Conservation (phyloP, 352 stramenopile species). For the Phytophthora hybrid region DNA sequence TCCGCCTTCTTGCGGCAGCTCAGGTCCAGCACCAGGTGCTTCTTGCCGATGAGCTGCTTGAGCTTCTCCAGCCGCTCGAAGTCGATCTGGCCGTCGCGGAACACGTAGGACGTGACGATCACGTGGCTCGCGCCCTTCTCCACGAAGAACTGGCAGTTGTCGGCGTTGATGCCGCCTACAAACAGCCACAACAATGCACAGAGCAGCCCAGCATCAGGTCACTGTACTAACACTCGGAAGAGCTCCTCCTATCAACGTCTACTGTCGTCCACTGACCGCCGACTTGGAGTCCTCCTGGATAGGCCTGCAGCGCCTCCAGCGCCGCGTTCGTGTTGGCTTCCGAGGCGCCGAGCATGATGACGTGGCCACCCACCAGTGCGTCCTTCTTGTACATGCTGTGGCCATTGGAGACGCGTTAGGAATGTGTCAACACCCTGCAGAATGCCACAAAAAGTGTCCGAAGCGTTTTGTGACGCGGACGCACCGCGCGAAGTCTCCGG, state of each 20-base stretch:
- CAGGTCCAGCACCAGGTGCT: conserved; percentile 95
- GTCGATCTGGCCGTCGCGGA: conserved; percentile 94
- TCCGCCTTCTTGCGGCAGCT: conserved; percentile 93
- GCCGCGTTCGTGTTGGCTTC: conserved; percentile 93
- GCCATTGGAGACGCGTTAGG: conserved; percentile 1
- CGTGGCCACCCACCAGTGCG: conserved; percentile 93
- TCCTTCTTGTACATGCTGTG: conserved; percentile 93
- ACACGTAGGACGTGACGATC: conserved; percentile 98
- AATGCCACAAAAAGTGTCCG: conserved; percentile 1
- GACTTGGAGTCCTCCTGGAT: conserved; percentile 95
- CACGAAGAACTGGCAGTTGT: conserved; percentile 95
- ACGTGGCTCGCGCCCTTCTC: conserved; percentile 97
- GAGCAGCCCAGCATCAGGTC: background rate
- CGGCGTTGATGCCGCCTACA: conserved; percentile 89
- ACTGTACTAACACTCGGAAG: background rate
- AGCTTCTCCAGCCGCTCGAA: conserved; percentile 78
- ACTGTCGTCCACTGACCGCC: conserved; percentile 70
- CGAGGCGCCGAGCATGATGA: conserved; percentile 97
- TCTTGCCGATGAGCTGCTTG: conserved; percentile 73
- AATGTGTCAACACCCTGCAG: conserved; percentile 1
- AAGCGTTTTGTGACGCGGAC: conserved; percentile 6
- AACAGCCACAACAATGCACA: conserved; percentile 10
- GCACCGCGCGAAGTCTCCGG: conserved; percentile 79
- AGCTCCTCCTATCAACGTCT: background rate
- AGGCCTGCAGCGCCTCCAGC: conserved; percentile 86